phyloP scores from a whole-genome alignment of 371 early-diverging fungal species.

The Actinomortierella ambigua region DNA sequence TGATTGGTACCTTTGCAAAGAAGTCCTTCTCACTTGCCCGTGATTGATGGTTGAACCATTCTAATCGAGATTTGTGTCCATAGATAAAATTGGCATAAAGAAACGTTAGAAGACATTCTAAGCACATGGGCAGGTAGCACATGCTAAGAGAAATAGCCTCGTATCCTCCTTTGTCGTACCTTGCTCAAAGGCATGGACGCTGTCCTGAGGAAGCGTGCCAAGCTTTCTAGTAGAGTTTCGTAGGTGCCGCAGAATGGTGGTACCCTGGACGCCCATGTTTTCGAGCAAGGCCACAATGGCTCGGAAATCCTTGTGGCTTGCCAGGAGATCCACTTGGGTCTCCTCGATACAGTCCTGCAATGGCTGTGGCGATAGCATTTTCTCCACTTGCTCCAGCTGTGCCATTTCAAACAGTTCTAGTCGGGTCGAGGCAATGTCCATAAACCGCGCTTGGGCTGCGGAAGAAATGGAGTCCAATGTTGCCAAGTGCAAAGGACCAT shows the following conservation, averaged over 20 bases:
- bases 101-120: neutral
- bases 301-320: slow-evolving; percentile 39
- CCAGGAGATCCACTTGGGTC: slow-evolving; percentile 17
- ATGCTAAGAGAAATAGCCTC: too few species aligned
- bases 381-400: slow-evolving; percentile 25
- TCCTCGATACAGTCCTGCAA: slow-evolving; percentile 11
- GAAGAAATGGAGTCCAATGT: slow-evolving; percentile 14
- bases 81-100: too few species aligned
- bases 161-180: slow-evolving; percentile 8
- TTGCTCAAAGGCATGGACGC: slow-evolving; percentile 38
- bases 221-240: slow-evolving; percentile 30
- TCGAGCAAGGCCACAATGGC: slow-evolving; percentile 22
- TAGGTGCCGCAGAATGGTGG: slow-evolving; percentile 28
- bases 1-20: slow-evolving; percentile 35
- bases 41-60: slow-evolving; percentile 41
- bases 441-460: slow-evolving; percentile 5
- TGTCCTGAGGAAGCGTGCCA: slow-evolving; percentile 20
- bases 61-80: slow-evolving; percentile 10
- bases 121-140: too few species aligned
- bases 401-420: slow-evolving; percentile 21
- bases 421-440: neutral
- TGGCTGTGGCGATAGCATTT: slow-evolving; percentile 4
- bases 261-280: slow-evolving; percentile 38
- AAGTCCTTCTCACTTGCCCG: slow-evolving; percentile 42
- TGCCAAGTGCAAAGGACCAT: slow-evolving; percentile 9